Percentiles rank a stretch among this genome's conserved stretches.
Evolutionary conservation across 768 basidiomycete species (phyloP).

Genomic region (Mycena metata): DNA sequence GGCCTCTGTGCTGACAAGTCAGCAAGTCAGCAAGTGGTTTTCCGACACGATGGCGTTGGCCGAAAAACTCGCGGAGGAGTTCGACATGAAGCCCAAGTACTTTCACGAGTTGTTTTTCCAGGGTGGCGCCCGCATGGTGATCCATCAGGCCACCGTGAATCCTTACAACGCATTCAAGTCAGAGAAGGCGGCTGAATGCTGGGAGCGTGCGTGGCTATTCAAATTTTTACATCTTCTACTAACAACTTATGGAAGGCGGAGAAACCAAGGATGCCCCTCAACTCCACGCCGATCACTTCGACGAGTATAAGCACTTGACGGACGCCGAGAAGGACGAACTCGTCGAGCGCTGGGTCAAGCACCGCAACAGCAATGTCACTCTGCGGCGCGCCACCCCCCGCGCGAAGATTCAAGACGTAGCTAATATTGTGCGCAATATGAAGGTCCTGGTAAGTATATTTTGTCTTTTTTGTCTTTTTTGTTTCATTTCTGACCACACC

Average conservation of each 20-base stretch:
- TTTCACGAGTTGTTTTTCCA: conserved; percentile 9
- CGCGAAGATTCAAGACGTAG: neutral
- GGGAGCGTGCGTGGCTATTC: too few species aligned
- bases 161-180: conserved; percentile 9
- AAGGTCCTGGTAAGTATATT: too few species aligned
- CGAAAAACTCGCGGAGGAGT: neutral
- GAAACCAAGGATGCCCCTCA: neutral
- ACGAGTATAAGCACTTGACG: too few species aligned
- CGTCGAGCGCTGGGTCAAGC: neutral
- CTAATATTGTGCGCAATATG: neutral
- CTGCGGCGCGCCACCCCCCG: neutral
- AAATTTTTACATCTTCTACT: too few species aligned
- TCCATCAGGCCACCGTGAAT: neutral
- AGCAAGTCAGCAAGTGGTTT: too few species aligned
- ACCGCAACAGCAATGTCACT: too few species aligned
- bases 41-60: too few species aligned
- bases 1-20: too few species aligned
- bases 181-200: neutral
- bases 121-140: conserved; percentile 8
- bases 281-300: neutral
- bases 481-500: too few species aligned
- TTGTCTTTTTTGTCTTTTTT: too few species aligned
- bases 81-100: neutral
- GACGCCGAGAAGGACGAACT: neutral
- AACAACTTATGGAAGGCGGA: too few species aligned